Evolutionary conservation across 768 basidiomycete genomes (phyloP), one percentile per base, ranked within the genome.

Genomic region (Mycena pura): DNA sequence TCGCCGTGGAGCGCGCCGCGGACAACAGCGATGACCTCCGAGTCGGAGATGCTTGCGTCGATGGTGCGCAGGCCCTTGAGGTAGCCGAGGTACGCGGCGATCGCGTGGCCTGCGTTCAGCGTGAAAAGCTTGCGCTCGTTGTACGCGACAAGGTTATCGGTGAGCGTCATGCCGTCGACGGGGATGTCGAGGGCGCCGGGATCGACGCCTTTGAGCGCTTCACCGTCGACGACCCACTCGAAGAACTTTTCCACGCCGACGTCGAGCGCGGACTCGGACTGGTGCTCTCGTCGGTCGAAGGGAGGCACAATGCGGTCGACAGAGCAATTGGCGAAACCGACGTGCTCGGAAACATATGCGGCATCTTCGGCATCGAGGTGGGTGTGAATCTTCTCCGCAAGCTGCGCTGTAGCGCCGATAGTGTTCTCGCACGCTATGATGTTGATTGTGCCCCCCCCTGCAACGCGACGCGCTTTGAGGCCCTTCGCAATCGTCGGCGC

Each of bases 111-210:
- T 45, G 74, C 73, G 63, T 80, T 80, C 44, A 80, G 74, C 34
- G 78, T 78, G 70, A 76, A 80, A 41, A 80, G 76, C 64, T 80
- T 80, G 60, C 78, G 74, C 64, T 80, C 76, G 64, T 78, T 70
- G 63, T 76, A 80, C 39, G 72, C 70, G 15, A 67, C 48, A 28
- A 80, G 73, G 64, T 74, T 62, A 34, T 70, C 58, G 21, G 72
- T 72, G 47, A 76, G 72, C 25, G 62, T 40, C 68, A 78, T 72
- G 21, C 61, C 61, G 10, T 60, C 28, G 14, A 66, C 25, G 17
- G 70, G 69, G 38, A 64, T 45, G 74, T 77, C 57, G 69, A 65
- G 41, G 74, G 68, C 14, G 56, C 62, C 49, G 70, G 55, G 19
- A 60, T 68, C 27, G 61, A 60, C 22, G 34, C 54, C 61, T 38